Conservation (phyloP, 139 green algal genomes). For the Parachlorella kessleri region DNA sequence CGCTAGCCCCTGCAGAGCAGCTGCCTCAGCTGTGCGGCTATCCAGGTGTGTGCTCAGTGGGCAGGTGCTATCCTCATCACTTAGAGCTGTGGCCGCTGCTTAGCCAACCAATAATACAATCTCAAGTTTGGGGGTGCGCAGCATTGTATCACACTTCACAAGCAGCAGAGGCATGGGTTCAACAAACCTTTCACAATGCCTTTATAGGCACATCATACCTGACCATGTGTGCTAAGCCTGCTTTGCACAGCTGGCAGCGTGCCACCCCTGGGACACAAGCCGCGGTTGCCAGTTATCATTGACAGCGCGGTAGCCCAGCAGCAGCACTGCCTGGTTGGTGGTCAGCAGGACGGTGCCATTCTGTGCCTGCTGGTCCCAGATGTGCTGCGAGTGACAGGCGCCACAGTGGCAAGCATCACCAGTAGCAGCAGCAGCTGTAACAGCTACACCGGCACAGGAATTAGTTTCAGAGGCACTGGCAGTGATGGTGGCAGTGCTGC, state of each 20-base stretch:
- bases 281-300: slow-evolving; percentile 11
- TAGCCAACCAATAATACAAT: background rate
- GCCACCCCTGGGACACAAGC: slow-evolving; percentile 31
- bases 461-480: background rate
- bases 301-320: slow-evolving; percentile 1
- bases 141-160: background rate
- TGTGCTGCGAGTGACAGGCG: background rate
- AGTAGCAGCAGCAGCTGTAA: background rate
- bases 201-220: background rate
- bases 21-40: slow-evolving; percentile 28
- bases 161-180: background rate
- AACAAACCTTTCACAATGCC: background rate
- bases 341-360: background rate
- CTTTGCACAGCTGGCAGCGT: slow-evolving; percentile 17
- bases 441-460: background rate
- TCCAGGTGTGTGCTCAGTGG: background rate
- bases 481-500: background rate
- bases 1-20: background rate
- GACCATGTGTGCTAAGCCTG: background rate
- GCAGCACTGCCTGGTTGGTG: slow-evolving; percentile 4
- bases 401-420: slow-evolving; percentile 14
- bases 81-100: too few species aligned
- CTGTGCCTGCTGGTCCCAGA: background rate
- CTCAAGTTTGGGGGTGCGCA: background rate
- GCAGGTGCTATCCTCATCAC: background rate